Evolutionary conservation across 345 rosid species (phyloP).

Genomic region (Mallotus nudiflorus): DNA sequence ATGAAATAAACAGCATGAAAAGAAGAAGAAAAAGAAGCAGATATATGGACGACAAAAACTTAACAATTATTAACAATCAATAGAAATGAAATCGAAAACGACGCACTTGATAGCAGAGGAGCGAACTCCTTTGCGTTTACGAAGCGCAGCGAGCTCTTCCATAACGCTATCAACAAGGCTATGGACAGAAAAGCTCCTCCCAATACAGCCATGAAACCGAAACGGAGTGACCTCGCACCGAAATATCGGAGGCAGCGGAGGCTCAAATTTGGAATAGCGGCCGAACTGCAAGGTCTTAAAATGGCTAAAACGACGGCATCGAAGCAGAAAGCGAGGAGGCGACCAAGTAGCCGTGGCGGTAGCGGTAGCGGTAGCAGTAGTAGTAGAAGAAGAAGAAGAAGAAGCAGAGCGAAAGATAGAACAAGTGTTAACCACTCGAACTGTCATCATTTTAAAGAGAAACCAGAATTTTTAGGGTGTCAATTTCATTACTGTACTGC

Average conservation of each 20-base stretch:
- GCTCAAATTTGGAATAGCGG: conserved; percentile 33
- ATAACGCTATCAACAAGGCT: conserved; percentile 66
- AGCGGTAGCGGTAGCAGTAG: too few species aligned
- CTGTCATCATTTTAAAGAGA: conserved; percentile 45
- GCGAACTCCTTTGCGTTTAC: conserved; percentile 49
- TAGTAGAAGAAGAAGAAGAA: too few species aligned
- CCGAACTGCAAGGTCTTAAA: conserved; percentile 37
- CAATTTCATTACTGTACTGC: too few species aligned
- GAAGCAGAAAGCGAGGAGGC: conserved; percentile 43
- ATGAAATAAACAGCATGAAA: too few species aligned
- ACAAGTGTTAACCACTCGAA: conserved; percentile 54
- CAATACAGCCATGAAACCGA: conserved; percentile 8
- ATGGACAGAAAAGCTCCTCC: conserved; percentile 46
- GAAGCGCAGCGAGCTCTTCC: conserved; percentile 55
- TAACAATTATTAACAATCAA: too few species aligned
- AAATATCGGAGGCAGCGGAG: conserved; percentile 14
- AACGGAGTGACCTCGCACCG: conserved; percentile 30
- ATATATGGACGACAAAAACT: too few species aligned
- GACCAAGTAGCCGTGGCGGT: conserved; percentile 28
- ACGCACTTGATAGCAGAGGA: conserved; percentile 71
- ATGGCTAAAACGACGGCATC: conserved; percentile 42
- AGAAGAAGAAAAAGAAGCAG: too few species aligned
- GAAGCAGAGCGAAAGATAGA: conserved; percentile 43
- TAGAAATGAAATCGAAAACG: too few species aligned
- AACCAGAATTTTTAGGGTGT: not conserved